Base-by-base conservation (phyloP, 768 basidiomycete species). In the Trametes villosa region DNA sequence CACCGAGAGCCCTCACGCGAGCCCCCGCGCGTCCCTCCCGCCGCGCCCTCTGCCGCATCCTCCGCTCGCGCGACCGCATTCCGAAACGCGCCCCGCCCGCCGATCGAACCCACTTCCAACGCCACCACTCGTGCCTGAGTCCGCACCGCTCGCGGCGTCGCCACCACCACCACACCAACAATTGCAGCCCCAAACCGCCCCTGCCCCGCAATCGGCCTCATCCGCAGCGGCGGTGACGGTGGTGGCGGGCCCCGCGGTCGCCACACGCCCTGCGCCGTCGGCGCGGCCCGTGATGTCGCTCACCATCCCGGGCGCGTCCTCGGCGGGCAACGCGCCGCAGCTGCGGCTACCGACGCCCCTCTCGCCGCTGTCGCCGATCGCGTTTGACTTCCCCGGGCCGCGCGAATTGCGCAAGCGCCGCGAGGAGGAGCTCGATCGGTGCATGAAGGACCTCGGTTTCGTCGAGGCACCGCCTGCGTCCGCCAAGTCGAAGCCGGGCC, bases 361-460 rank as follows among this genome's bases (percentile, higher is more conserved):
- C 11, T 22, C 60, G 13, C 60, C 64, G 11, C 51, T 53, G 24
- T 60, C 64, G 12, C 64, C 64, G 18, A 61, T 62, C 56, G 57
- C 60, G 36, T 58, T 62, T 46, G 47, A 45, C 48, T 31, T 65
- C 22, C 40, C 52, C 6, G 60, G 59, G 3, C 52, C 59, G 42
- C 31, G 33, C 17, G 60, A 54, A 8, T 34, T 55, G 27, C 55
- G 64, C 52, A 41, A 41, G 27, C 52, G 60, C 7, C 64, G 59
- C 46, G 63, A 64, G 26, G 55, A 53, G 20, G 63, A 51, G 50
- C 55, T 64, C 15, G 36, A 18, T 11, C 59, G 59, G 9, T 53
- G 51, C 18, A 64, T 64, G 63, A 47, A 46, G 11, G 60, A 53
- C 26, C 56, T 65, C 27, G 64, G 60, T 11, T 61, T 65, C 46